Evolutionary conservation across 1,284 basidiomycete genomes (phyloP).

Genomic region (Sanghuangporus baumii): DNA sequence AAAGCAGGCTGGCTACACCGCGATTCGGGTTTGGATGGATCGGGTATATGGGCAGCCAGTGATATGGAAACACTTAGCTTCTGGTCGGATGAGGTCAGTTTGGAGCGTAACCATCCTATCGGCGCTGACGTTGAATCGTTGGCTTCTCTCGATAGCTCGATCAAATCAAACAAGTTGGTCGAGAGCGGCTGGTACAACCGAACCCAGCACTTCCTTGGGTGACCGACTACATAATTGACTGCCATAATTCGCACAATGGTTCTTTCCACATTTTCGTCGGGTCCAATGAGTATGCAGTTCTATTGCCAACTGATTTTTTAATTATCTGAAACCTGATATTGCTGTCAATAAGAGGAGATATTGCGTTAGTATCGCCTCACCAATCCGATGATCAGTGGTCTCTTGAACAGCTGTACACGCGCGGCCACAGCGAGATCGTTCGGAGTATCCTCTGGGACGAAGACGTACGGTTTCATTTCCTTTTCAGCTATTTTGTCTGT

Average conservation of each 20-base stretch:
- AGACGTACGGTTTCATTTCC: slow-evolving; percentile 30
- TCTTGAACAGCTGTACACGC: slow-evolving; percentile 45
- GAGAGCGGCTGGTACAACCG: slow-evolving; percentile 43
- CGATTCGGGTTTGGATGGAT: slow-evolving; percentile 21
- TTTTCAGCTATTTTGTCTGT: not conserved
- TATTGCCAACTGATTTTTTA: slow-evolving; percentile 7
- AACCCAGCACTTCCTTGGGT: slow-evolving; percentile 45
- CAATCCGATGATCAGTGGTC: slow-evolving; percentile 40
- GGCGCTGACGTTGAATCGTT: not conserved
- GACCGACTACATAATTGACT: slow-evolving; percentile 57
- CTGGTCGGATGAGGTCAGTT: slow-evolving; percentile 62
- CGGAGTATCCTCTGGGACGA: slow-evolving; percentile 55
- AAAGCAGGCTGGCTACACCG: slow-evolving; percentile 62
- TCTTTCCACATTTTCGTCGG: slow-evolving; percentile 47
- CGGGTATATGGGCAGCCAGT: slow-evolving; percentile 62
- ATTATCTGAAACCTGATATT: not conserved
- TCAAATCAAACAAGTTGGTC: slow-evolving; percentile 40
- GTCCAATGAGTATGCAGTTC: slow-evolving; percentile 47
- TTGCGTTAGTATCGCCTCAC: slow-evolving; percentile 45
- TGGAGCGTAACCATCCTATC: not conserved
- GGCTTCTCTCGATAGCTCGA: slow-evolving; percentile 39
- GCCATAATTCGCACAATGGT: slow-evolving; percentile 27
- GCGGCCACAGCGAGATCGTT: slow-evolving; percentile 51
- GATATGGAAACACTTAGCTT: slow-evolving; percentile 83
- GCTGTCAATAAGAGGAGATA: slow-evolving; percentile 45